phyloP scores from a whole-genome alignment of 768 basidiomycete genomes.

The Rhizopogon sp. region DNA sequence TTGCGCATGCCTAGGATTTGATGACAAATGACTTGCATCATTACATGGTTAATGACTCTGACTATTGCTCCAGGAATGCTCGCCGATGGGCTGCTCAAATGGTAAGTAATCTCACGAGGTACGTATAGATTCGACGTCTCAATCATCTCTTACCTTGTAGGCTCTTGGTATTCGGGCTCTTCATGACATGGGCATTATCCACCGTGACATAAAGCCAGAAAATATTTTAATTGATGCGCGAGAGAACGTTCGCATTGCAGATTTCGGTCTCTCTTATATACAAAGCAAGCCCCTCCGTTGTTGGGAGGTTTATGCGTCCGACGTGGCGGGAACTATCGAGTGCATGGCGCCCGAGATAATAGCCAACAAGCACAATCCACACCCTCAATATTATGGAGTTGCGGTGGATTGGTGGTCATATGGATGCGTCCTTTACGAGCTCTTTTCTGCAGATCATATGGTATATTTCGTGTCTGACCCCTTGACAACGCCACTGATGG shows the following conservation, averaged over 20 bases:
- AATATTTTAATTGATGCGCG: conserved; percentile 54
- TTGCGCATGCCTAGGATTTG: conserved; percentile 26
- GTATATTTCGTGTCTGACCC: conserved; percentile 11
- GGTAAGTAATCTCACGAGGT: conserved; percentile 16
- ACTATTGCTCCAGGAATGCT: conserved; percentile 21
- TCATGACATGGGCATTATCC: conserved; percentile 58
- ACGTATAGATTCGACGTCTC: neutral
- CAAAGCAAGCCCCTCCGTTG: conserved; percentile 9
- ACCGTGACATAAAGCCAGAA: conserved; percentile 67
- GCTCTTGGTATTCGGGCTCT: conserved; percentile 37
- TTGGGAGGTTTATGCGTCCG: conserved; percentile 12
- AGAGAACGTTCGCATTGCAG: conserved; percentile 36
- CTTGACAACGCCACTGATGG: neutral
- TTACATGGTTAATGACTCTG: conserved; percentile 21
- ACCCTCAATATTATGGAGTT: conserved; percentile 19
- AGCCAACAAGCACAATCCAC: conserved; percentile 14
- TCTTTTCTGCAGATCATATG: conserved; percentile 23
- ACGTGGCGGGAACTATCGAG: conserved; percentile 29
- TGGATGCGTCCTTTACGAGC: conserved; percentile 36
- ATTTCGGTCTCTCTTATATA: conserved; percentile 34
- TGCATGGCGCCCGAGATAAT: conserved; percentile 40
- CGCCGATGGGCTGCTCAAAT: conserved; percentile 38
- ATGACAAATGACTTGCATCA: conserved; percentile 33
- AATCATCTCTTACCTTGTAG: conserved; percentile 15
- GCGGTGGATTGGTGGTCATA: conserved; percentile 39